A percentile compares a stretch with the other conserved stretches of the same genome.
These are phyloP conservation scores for Cryptosporidium ryanae DNA, from an alignment of 169 alveolate genomes.

Conservation along the genomic window DNA sequence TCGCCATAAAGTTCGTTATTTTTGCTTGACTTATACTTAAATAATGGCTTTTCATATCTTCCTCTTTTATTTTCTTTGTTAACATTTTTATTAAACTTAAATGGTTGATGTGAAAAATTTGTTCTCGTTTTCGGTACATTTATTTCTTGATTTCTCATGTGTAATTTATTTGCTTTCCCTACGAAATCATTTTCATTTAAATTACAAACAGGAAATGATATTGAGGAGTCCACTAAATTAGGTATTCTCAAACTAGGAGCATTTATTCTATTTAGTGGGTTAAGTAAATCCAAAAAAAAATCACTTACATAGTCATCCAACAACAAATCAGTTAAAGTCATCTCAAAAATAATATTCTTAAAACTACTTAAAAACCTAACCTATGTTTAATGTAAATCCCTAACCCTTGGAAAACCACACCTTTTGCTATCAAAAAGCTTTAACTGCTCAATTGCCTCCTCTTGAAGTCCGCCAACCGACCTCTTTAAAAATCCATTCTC, in stretches of 20 bases:
- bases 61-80: no score
- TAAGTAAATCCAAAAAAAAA: neutral
- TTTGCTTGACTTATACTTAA: conserved; percentile 1
- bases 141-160: no score
- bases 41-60: neutral
- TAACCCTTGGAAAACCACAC: conserved; percentile 30
- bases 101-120: no score
- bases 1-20: neutral
- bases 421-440: conserved; percentile 25
- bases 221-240: no score
- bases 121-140: no score
- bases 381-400: neutral
- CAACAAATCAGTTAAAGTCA: neutral
- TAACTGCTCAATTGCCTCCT: conserved; percentile 27
- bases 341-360: neutral
- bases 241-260: neutral
- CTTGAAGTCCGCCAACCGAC: conserved; percentile 34
- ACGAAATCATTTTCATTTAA: neutral
- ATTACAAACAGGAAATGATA: neutral
- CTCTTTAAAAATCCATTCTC: conserved; percentile 39
- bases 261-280: neutral
- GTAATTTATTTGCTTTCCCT: no score
- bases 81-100: no score
- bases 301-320: neutral
- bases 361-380: neutral